Base-by-base conservation (phyloP, 208 protist species). In the Trypanosoma theileri region DNA sequence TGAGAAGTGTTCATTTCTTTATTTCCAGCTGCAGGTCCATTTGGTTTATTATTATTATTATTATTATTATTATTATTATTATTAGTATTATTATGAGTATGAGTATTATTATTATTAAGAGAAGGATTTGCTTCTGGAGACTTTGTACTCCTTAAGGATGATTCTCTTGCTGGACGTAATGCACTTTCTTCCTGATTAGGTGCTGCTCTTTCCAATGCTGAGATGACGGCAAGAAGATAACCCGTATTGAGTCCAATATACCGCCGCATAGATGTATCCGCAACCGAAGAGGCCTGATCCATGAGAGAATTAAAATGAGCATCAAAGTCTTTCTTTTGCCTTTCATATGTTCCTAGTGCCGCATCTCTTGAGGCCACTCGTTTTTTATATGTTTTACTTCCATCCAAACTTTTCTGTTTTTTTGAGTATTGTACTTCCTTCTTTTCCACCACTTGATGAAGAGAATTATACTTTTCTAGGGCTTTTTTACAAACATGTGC, bases 241-340 rank as follows among this genome's bases (percentile, higher is more conserved):
- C 52, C 56, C 10, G 73, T 72, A 75, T 85, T 87, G 35, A 87
- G 73, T 3, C 84, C 41, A 13, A 87, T 68, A 63, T 87, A 90
- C 41, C 75, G 72, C 26, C 59, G 73, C 79, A 86, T 68, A 11
- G 72, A 66, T 11, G 8, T 60, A 19, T 58, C 26, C 19, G 81
- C 69, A 12, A 85, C 71, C 31, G 35, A 52, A 61, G 82, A 71
- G n/a, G 82, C 73, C 14, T 66, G n/a, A 14, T 51, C 51, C 50
- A 84, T 62, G 28, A 90, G 42, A 4, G 4, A 24, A 0, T 58
- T 46, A 53, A 87, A 90, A 46, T 44, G 56, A 0, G 26, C 35
- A 57, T 85, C 72, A 31, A 87, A 86, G 16, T 55, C 24, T 0
- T 45, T 58, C 16, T 78, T 58, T 8, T 21, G 24, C 7, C 13